Conservation (phyloP, 352 stramenopile genomes). For the Pythium rhizo-oryzae region DNA sequence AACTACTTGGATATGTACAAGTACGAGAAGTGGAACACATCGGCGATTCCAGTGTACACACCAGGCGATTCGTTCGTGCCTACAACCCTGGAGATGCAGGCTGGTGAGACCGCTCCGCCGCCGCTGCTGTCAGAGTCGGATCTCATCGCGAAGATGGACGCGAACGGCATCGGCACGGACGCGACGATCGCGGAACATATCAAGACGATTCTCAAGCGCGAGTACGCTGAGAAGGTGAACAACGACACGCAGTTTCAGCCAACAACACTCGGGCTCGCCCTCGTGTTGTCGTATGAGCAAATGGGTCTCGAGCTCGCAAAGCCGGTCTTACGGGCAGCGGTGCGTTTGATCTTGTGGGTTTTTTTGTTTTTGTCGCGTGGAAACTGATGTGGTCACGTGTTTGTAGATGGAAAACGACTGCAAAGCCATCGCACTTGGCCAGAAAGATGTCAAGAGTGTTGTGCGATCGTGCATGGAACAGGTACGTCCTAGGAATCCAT, state of each 20-base stretch:
- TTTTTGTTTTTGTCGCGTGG: background rate
- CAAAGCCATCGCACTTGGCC: slow-evolving; percentile 81
- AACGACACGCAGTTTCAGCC: slow-evolving; percentile 93
- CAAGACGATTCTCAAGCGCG: slow-evolving; percentile 97
- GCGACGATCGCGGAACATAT: slow-evolving; percentile 98
- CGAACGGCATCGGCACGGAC: slow-evolving; percentile 95
- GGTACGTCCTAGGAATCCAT: slow-evolving; percentile 33
- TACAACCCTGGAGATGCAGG: slow-evolving; percentile 65
- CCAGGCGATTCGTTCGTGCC: slow-evolving; percentile 76
- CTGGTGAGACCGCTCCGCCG: slow-evolving; percentile 83
- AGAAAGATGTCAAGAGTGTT: slow-evolving; percentile 78
- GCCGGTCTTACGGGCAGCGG: slow-evolving; percentile 90
- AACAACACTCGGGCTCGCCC: slow-evolving; percentile 86
- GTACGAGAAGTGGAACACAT: slow-evolving; percentile 93
- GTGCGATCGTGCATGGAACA: slow-evolving; percentile 87
- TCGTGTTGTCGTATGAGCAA: slow-evolving; percentile 92
- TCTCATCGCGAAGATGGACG: slow-evolving; percentile 94
- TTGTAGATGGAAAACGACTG: slow-evolving; percentile 93
- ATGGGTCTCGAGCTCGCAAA: slow-evolving; percentile 97
- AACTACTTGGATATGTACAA: slow-evolving; percentile 97
- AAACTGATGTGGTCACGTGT: background rate
- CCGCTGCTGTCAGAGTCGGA: slow-evolving; percentile 92
- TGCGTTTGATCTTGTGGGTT: slow-evolving; percentile 26
- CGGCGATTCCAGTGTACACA: slow-evolving; percentile 85
- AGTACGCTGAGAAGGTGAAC: slow-evolving; percentile 97